Base-by-base conservation (phyloP, 1,284 basidiomycete species). In the Porodaedalea pini region DNA sequence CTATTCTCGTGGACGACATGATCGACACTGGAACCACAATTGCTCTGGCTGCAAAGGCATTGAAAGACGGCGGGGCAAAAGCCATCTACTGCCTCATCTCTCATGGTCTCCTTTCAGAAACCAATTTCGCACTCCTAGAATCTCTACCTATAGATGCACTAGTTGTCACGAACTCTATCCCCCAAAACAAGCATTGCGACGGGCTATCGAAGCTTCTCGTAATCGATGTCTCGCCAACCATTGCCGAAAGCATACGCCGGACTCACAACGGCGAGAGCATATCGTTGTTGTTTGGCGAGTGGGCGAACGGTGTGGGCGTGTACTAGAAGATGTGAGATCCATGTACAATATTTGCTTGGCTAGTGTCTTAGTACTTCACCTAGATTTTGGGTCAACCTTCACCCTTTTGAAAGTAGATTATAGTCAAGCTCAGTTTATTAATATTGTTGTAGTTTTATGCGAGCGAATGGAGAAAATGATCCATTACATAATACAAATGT, bases 1-100 rank as follows among this genome's bases (percentile, higher is more conserved):
- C 92, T 29, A 96, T 99, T 67, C 78, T 99, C 50, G 89, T 99
- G 29, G 96, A 99, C 71, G 96, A 99, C 70, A 98, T 99, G 94
- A 89, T 98, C 68, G 97, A 99, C 71, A 94, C 93, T 4, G 96
- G 95, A 1, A 81, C 81, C 59, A 99, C 97, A 1, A 81, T 99
- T 23, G 77, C 85, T 10, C 77, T 98, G 15, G 96, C 96, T 27
- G 90, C 87, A 10, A 85, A 85, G 54, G 92, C 94, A 2, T 76
- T 99, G 60, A 79, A 86, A 59, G 92, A 95, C 63, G 90, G 90
- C 57, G 96, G 97, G 31, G 96, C 94, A 1, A 88, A 82, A 67
- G 83, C 86, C 39, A 86, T 98, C 17, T 90, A 96, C 69, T 95
- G 92, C 2, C 73, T 98, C 54, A 87, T 98, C 62, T 93, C 91